Conservation (phyloP, 202 grass and related monocot species). For the Saccharum hybrid region DNA sequence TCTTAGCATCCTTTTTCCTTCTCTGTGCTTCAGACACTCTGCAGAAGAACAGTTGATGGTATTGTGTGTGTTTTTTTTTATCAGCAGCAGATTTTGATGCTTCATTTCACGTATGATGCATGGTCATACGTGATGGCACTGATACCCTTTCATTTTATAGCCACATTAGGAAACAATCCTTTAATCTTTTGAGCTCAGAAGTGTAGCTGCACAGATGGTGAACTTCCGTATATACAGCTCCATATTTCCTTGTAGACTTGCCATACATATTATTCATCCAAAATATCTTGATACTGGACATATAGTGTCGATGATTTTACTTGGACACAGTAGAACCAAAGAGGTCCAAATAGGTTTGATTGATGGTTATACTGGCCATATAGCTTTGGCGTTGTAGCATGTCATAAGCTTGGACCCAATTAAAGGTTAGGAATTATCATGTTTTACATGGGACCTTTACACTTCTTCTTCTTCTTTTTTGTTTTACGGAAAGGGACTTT, state of each 20-base stretch:
- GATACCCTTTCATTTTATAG: neutral
- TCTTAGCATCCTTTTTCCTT: neutral
- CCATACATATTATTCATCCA: no score
- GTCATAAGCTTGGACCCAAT: neutral
- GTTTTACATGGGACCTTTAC: neutral
- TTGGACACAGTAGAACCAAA: neutral
- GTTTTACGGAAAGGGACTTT: no score
- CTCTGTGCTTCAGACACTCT: slow-evolving; percentile 5
- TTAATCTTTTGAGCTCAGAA: neutral
- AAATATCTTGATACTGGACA: no score
- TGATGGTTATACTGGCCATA: neutral
- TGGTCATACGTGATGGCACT: neutral
- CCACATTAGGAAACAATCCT: neutral
- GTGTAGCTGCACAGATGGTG: neutral
- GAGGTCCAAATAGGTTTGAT: slow-evolving; percentile 10
- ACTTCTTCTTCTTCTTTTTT: no score
- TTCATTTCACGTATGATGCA: neutral
- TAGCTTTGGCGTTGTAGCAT: neutral
- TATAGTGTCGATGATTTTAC: neutral
- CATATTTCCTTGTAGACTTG: neutral
- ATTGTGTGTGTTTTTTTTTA: neutral
- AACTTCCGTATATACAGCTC: neutral
- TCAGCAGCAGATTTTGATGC: neutral
- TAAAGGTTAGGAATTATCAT: neutral
- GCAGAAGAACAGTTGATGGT: neutral